Base-by-base conservation (phyloP, 108 stramenopile species). In the Discostella pseudostelligera region DNA sequence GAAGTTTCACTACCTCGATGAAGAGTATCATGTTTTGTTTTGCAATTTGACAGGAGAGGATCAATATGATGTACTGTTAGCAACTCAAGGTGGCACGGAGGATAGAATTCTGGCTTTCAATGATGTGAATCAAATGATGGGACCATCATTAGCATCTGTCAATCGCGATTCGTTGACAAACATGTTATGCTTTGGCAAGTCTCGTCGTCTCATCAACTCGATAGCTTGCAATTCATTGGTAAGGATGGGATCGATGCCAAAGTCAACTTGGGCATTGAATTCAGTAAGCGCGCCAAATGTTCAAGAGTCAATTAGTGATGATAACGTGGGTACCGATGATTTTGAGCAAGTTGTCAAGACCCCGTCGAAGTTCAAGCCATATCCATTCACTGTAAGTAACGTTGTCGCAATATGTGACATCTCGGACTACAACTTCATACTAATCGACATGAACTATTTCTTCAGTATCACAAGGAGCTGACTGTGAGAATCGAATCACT, bases 401-500 rank as follows among this genome's bases (percentile, higher is more conserved):
- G 5, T 20, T 24, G 17, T 19, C 20, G 24, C 49, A 25, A 9
- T 12, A n/a, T 22, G 24, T n/a, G 21, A 50, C 8, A 25, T 50
- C 22, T 25, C 21, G 12, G 19, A 9, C 16, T 48, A 19, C 16
- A 19, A 48, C 47, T 8, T 17, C 22, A 22, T 25, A 17, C 47
- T 8, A 48, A n/a, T 25, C 22, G 2, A 10, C 24, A 11, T 22
- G 19, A 12, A 8, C 13, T 0, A 26, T 19, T 4, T 13, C 16
- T 61, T 22, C 57, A 80, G 60, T 87, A 87, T 55, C 86, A 87
- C 28, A 61, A 72, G 53, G 78, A 74, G 47, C 54, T 87, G 8
- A 59, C 51, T 28, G 67, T 74, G 8, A 65, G 47, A 39, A 67
- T 93, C 4, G 88, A 89, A 44, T 72, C 80, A 24, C 64, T 95